These are phyloP conservation scores for Candida takata DNA, from an alignment of 805 yeast species.

Conservation along the genomic window DNA sequence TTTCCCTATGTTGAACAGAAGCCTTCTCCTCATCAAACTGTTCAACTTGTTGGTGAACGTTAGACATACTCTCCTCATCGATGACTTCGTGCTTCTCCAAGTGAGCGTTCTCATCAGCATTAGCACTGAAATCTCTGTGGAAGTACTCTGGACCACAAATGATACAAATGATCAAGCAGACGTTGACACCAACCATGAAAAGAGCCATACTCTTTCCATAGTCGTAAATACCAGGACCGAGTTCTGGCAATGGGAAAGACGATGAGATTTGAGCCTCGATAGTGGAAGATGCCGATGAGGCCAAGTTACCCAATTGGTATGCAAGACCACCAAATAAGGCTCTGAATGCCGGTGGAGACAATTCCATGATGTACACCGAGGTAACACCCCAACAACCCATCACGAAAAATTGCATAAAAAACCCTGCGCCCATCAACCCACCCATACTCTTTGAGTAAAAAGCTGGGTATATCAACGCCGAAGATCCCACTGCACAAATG, in stretches of 20 bases:
- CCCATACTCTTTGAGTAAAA: constrained; percentile 30
- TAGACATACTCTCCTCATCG: neutral
- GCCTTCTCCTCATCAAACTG: constrained; percentile 7
- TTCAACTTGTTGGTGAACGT: neutral
- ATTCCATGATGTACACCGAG: constrained; percentile 59
- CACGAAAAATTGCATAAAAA: constrained; percentile 58
- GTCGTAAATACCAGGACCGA: constrained; percentile 33
- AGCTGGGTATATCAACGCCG: constrained; percentile 58
- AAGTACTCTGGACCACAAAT: constrained; percentile 54
- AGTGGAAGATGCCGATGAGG: constrained; percentile 49
- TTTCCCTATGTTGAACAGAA: constrained; percentile 5
- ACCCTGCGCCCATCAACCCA: constrained; percentile 51
- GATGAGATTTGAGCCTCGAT: constrained; percentile 44
- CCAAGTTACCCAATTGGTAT: constrained; percentile 30
- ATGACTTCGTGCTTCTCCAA: constrained; percentile 7
- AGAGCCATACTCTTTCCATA: constrained; percentile 70
- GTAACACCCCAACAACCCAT: constrained; percentile 74
- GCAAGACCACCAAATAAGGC: constrained; percentile 55
- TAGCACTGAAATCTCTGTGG: constrained; percentile 29
- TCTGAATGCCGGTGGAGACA: constrained; percentile 58
- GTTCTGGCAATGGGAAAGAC: constrained; percentile 17
- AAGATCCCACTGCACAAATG: constrained; percentile 44
- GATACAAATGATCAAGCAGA: constrained; percentile 38
- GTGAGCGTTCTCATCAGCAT: constrained; percentile 15
- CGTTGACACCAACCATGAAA: constrained; percentile 60